These are phyloP conservation scores for Oleoguttula mirabilis DNA, from an alignment of 495 filamentous ascomycete genomes.

Conservation along the genomic window DNA sequence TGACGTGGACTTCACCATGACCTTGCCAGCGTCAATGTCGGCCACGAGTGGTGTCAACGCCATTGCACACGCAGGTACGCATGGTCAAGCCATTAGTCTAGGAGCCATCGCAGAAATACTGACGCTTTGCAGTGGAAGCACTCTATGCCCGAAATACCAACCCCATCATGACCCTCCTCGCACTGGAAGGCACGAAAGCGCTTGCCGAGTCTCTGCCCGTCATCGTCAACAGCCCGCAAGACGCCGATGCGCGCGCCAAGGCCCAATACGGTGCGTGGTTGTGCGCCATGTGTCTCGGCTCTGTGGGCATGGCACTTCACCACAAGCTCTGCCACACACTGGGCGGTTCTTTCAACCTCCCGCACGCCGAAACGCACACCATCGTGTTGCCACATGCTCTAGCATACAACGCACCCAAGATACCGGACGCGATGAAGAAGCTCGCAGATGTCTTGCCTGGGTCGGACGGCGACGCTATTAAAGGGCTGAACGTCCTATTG, in stretches of 20 bases:
- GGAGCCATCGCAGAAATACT: not conserved
- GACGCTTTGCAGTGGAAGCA: constrained; percentile 42
- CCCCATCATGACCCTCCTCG: constrained; percentile 23
- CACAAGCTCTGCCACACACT: constrained; percentile 62
- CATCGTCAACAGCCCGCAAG: constrained; percentile 40
- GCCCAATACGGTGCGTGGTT: constrained; percentile 59
- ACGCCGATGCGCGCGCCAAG: constrained; percentile 39
- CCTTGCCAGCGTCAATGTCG: constrained; percentile 46
- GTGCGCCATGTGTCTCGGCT: constrained; percentile 44
- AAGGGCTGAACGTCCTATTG: constrained; percentile 50
- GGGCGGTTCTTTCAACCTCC: constrained; percentile 56
- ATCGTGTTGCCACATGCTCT: constrained; percentile 56
- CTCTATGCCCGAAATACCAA: constrained; percentile 48
- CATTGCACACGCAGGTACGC: constrained; percentile 51
- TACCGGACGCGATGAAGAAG: constrained; percentile 47
- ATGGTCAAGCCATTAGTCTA: not conserved
- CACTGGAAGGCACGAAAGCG: constrained; percentile 21
- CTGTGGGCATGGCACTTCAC: constrained; percentile 58
- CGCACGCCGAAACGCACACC: constrained; percentile 59
- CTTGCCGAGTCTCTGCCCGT: constrained; percentile 39
- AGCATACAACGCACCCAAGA: constrained; percentile 53
- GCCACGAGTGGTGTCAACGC: constrained; percentile 58
- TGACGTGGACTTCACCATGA: constrained; percentile 57
- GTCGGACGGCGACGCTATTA: constrained; percentile 47
- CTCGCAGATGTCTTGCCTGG: constrained; percentile 47